Evolutionary conservation across 192 early-diverging fungal species (phyloP).

Genomic region (Coemansia sp.): DNA sequence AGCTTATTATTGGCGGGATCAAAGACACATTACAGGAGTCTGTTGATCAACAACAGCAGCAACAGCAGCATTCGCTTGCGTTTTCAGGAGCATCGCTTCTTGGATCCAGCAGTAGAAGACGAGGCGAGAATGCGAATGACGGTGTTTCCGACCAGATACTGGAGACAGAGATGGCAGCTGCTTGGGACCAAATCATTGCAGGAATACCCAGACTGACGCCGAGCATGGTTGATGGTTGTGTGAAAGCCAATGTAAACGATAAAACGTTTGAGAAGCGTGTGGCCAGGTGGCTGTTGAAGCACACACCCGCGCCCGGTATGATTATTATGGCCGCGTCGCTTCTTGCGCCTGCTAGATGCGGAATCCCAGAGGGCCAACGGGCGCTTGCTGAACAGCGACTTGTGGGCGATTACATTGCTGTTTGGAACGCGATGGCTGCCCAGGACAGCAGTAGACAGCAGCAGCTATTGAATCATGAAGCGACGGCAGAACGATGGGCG

Average conservation of each 20-base stretch:
- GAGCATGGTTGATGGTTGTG: constrained; percentile 15
- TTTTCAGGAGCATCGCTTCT: constrained; percentile 4
- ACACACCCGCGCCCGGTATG: constrained; percentile 50
- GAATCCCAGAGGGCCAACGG: constrained; percentile 32
- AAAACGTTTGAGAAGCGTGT: background rate
- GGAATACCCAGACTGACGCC: constrained; percentile 30
- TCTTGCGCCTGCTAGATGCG: constrained; percentile 27
- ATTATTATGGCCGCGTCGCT: constrained; percentile 42
- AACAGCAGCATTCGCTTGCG: background rate
- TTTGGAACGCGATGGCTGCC: constrained; percentile 9
- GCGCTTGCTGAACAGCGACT: constrained; percentile 34
- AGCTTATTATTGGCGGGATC: constrained; percentile 44
- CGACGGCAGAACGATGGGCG: constrained; percentile 26
- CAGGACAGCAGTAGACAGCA: background rate
- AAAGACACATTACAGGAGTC: constrained; percentile 26
- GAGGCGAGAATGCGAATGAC: background rate
- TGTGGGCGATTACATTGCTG: constrained; percentile 20
- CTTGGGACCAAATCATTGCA: constrained; percentile 45
- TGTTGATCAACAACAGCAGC: background rate
- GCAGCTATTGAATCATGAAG: background rate
- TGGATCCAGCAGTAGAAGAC: background rate
- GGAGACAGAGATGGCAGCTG: constrained; percentile 38
- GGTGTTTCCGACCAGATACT: constrained; percentile 6
- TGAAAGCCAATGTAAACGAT: background rate
- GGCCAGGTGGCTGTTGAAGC: constrained; percentile 27